A percentile compares a stretch with the other conserved stretches of the same genome.
These are phyloP conservation scores for Pseudofabraea citricarpa DNA, from an alignment of 2,329 filamentous ascomycete species.

Conservation along the genomic window DNA sequence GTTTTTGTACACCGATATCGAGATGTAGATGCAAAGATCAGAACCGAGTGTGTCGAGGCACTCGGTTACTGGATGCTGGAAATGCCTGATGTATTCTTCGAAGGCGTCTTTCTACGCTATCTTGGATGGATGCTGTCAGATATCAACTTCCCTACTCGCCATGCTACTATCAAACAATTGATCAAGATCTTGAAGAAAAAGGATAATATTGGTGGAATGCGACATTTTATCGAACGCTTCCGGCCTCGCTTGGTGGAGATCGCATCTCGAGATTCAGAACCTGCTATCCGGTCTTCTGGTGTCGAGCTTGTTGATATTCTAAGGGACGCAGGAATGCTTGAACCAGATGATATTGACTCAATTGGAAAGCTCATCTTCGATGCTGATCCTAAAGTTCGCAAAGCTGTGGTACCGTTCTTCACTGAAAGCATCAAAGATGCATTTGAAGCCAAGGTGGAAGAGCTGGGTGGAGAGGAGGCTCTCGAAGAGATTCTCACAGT, in stretches of 20 bases:
- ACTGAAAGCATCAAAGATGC: conserved; percentile 79
- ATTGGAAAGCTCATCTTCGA: conserved; percentile 89
- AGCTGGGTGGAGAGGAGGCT: conserved; percentile 74
- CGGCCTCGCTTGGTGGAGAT: conserved; percentile 86
- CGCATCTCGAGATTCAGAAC: conserved; percentile 78
- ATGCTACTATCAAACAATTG: conserved; percentile 84
- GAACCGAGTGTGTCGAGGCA: conserved; percentile 81
- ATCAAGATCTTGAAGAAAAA: conserved; percentile 74
- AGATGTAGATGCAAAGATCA: conserved; percentile 85
- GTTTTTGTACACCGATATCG: conserved; percentile 95
- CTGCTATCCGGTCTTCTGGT: conserved; percentile 71
- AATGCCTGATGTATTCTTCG: conserved; percentile 83
- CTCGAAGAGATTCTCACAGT: conserved; percentile 71
- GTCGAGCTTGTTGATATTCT: conserved; percentile 80
- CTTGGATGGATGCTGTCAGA: conserved; percentile 95
- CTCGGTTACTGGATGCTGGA: conserved; percentile 84
- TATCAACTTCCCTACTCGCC: conserved; percentile 64
- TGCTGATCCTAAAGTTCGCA: conserved; percentile 75
- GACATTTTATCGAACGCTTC: conserved; percentile 92
- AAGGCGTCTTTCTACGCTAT: conserved; percentile 86
- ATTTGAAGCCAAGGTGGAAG: conserved; percentile 74
- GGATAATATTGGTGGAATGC: conserved; percentile 69
- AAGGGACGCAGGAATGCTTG: conserved; percentile 78
- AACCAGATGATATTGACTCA: conserved; percentile 85
- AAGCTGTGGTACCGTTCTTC: conserved; percentile 87